phyloP scores from a whole-genome alignment of 345 rosid genomes.

The Ceriops decandra region DNA sequence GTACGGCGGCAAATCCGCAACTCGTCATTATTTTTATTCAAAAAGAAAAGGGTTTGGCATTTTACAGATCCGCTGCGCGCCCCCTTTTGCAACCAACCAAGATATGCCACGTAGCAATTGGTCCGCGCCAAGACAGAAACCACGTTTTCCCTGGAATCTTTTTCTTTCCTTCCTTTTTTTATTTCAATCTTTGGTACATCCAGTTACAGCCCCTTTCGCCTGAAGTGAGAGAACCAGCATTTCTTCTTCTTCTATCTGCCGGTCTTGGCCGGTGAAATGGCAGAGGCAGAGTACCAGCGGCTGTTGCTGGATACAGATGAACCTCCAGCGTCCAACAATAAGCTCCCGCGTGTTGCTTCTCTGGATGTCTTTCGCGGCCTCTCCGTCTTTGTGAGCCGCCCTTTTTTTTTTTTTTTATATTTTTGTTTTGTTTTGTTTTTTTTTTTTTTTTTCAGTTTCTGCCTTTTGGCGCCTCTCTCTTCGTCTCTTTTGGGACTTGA shows the following conservation, averaged over 20 bases:
- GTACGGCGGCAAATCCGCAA: no score
- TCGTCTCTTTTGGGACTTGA: neutral
- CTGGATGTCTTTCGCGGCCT: conserved; percentile 49
- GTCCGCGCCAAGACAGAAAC: no score
- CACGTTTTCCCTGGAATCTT: no score
- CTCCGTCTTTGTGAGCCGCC: conserved; percentile 40
- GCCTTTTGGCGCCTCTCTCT: neutral
- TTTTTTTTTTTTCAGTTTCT: neutral
- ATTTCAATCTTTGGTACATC: no score
- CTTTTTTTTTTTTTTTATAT: neutral
- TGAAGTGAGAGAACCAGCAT: no score
- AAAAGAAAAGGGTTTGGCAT: no score
- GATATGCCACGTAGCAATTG: no score
- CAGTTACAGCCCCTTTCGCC: no score
- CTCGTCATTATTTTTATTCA: no score
- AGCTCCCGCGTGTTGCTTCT: conserved; percentile 34
- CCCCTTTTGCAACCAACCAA: no score
- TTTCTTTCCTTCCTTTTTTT: no score
- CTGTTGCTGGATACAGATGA: conserved; percentile 12
- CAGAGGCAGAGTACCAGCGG: conserved; percentile 24
- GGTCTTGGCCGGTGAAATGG: conserved; percentile 15
- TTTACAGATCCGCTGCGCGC: no score
- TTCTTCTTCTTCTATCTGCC: neutral
- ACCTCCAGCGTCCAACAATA: conserved; percentile 3
- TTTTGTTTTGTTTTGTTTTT: neutral